Conservation (phyloP, 2,329 filamentous ascomycete genomes). For the Aplosporella prunicola region DNA sequence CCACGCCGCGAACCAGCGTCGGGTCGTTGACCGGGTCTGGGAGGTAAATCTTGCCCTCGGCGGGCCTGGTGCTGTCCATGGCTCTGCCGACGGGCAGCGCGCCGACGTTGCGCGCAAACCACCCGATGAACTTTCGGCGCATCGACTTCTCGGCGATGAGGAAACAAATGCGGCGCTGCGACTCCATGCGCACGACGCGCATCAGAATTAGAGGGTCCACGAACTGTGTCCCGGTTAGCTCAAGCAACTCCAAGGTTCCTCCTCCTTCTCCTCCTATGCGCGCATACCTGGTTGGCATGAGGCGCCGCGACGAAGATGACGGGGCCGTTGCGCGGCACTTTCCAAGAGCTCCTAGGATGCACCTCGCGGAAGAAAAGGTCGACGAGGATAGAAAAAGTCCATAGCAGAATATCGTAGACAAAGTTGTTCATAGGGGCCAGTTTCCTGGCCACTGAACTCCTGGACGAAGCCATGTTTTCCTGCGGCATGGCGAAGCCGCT, state of each 20-base stretch:
- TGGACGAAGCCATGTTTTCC: slow-evolving; percentile 1
- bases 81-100: slow-evolving; percentile 89
- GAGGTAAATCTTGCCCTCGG: slow-evolving; percentile 71
- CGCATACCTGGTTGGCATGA: slow-evolving; percentile 80
- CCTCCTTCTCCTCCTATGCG: neutral
- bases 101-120: slow-evolving; percentile 73
- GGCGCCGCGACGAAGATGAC: slow-evolving; percentile 94
- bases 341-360: slow-evolving; percentile 89
- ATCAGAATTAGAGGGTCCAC: slow-evolving; percentile 92
- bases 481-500: slow-evolving; percentile 8
- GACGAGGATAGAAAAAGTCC: slow-evolving; percentile 70
- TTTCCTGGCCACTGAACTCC: neutral
- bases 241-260: neutral
- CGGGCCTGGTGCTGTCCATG: slow-evolving; percentile 77
- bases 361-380: slow-evolving; percentile 98
- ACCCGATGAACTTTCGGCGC: slow-evolving; percentile 78
- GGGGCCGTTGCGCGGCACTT: slow-evolving; percentile 77
- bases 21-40: slow-evolving; percentile 81
- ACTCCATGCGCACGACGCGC: slow-evolving; percentile 78
- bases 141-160: slow-evolving; percentile 95
- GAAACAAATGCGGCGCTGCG: slow-evolving; percentile 79
- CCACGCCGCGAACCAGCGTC: slow-evolving; percentile 67
- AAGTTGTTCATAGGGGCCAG: slow-evolving; percentile 12
- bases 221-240: slow-evolving; percentile 49
- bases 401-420: slow-evolving; percentile 37